phyloP scores from a whole-genome alignment of 2,329 filamentous ascomycete genomes.

The Xylariaceae sp. region DNA sequence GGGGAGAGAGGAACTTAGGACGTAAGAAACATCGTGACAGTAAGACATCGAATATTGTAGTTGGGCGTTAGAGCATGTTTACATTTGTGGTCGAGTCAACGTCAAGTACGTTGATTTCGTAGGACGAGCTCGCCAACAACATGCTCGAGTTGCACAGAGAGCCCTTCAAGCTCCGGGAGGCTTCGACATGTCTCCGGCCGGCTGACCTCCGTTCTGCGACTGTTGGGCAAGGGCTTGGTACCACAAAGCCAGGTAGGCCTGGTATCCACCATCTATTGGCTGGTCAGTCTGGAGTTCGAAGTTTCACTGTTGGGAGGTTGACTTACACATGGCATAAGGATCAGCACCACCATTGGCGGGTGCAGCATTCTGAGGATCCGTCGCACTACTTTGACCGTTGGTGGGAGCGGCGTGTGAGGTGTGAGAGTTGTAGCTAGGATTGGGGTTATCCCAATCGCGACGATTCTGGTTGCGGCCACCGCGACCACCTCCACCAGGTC shows the following conservation, averaged over 20 bases:
- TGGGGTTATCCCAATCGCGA: slow-evolving; percentile 52
- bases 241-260: slow-evolving; percentile 75
- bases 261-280: slow-evolving; percentile 66
- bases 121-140: neutral
- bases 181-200: slow-evolving; percentile 34
- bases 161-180: slow-evolving; percentile 35
- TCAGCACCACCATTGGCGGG: slow-evolving; percentile 53
- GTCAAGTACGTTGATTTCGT: neutral
- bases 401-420: slow-evolving; percentile 26
- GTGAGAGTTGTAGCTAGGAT: slow-evolving; percentile 47
- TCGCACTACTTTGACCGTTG: slow-evolving; percentile 38
- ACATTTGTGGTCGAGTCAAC: neutral
- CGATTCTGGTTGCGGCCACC: slow-evolving; percentile 34
- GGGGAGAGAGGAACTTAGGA: neutral
- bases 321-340: slow-evolving; percentile 70
- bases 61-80: slow-evolving; percentile 1
- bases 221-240: slow-evolving; percentile 62
- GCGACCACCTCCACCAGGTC: slow-evolving; percentile 42
- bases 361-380: slow-evolving; percentile 34
- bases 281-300: slow-evolving; percentile 22
- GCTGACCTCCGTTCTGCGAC: slow-evolving; percentile 31
- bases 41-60: neutral
- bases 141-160: neutral
- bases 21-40: slow-evolving; percentile 1
- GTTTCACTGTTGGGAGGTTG: neutral